Conservation (phyloP, 192 early-diverging fungal genomes). For the Nowakowskiella sp. region DNA sequence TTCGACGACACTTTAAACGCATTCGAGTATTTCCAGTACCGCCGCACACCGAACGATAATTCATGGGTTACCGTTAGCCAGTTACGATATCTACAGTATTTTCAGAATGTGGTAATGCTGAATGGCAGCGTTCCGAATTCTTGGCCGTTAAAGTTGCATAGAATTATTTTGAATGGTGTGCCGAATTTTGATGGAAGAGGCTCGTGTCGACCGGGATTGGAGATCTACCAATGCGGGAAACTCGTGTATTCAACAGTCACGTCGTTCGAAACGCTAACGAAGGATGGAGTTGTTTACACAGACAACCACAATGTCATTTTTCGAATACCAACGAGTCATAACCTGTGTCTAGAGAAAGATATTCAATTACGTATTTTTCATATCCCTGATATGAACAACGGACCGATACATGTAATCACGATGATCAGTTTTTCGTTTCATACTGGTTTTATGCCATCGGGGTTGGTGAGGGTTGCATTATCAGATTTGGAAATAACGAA, state of each 20-base stretch:
- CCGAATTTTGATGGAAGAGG: constrained; percentile 29
- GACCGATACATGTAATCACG: constrained; percentile 30
- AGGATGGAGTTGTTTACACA: constrained; percentile 7
- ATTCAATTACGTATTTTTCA: constrained; percentile 32
- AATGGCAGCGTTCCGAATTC: constrained; percentile 38
- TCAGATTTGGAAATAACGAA: constrained; percentile 42
- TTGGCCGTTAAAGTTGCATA: constrained; percentile 27
- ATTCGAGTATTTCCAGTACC: constrained; percentile 38
- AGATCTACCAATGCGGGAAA: constrained; percentile 41
- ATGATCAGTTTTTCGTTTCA: constrained; percentile 50
- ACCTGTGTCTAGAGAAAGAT: constrained; percentile 28
- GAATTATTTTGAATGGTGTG: constrained; percentile 38
- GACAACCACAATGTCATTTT: constrained; percentile 17
- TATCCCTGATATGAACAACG: constrained; percentile 16
- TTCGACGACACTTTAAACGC: constrained; percentile 40
- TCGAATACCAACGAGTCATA: constrained; percentile 3
- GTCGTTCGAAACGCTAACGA: neutral
- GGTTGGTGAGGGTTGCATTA: constrained; percentile 42
- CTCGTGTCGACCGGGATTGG: constrained; percentile 33
- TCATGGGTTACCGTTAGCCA: constrained; percentile 32
- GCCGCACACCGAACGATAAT: constrained; percentile 26
- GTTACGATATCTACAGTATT: constrained; percentile 46
- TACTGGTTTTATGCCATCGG: constrained; percentile 52
- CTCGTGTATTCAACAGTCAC: constrained; percentile 27
- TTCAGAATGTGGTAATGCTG: constrained; percentile 41